These are phyloP conservation scores for Trichophyton mentagrophytes DNA, from an alignment of 2,329 filamentous ascomycete genomes.

Conservation along the genomic window DNA sequence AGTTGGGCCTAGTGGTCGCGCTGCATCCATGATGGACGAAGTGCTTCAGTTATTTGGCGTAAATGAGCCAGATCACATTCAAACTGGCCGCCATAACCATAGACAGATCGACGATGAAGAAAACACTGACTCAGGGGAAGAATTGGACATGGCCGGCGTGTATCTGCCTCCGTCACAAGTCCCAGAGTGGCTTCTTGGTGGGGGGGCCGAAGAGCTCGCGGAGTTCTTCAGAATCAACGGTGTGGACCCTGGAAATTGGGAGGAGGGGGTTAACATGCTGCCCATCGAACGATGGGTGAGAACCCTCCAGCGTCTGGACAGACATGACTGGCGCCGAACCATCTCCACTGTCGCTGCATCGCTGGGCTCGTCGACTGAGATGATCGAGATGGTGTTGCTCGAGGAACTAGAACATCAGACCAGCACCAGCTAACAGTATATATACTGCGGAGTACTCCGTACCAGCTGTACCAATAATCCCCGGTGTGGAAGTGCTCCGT, in stretches of 20 bases:
- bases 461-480: background rate
- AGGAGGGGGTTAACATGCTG: conserved; percentile 23
- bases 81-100: background rate
- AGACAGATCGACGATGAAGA: background rate
- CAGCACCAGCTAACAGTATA: background rate
- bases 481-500: background rate
- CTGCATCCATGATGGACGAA: conserved; percentile 5
- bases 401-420: conserved; percentile 25
- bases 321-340: conserved; percentile 19
- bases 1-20: conserved; percentile 6
- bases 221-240: conserved; percentile 28
- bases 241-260: conserved; percentile 33
- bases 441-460: background rate
- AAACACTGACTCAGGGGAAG: background rate
- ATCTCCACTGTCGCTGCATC: conserved; percentile 16
- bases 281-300: conserved; percentile 27
- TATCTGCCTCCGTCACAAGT: conserved; percentile 11
- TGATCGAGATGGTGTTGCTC: conserved; percentile 26
- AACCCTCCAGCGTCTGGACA: conserved; percentile 20
- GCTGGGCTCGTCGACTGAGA: conserved; percentile 7
- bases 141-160: background rate
- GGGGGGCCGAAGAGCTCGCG: conserved; percentile 24
- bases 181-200: conserved; percentile 14
- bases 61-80: background rate
- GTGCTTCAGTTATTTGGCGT: conserved; percentile 1